Base-by-base conservation (phyloP, 345 rosid species). In the Populus euphratica region DNA sequence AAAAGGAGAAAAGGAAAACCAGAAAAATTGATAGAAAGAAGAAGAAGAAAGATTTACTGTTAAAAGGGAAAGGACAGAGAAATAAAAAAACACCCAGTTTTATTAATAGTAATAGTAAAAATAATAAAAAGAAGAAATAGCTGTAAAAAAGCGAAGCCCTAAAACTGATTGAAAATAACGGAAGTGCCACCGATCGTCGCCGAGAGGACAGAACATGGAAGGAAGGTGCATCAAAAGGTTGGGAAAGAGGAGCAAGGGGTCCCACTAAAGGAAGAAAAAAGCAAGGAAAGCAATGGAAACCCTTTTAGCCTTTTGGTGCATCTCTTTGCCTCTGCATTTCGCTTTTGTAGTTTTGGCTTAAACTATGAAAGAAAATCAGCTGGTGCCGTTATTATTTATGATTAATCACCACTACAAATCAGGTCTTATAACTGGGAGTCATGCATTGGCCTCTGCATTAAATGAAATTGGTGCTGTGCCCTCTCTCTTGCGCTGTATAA, bases 181-280 rank as follows among this genome's bases (percentile, higher is more conserved):
- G 6, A 69, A 36, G 35, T 31, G 78, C 64, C 82, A 82, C 35
- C 23, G 70, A 59, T 14, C 4, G 79, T 31, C 27, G 36, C 69
- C 56, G 33, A 23, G 75, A 72, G 83, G 78, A 76, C 69, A 65
- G 50, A 44, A 65, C 76, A 65, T 33, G 63, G 29, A 75, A 77
- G 69, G 38, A 75, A 77, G 69, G 33, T 81, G 83, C 87, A 69
- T 82, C 74, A 68, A 82, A 80, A 86, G 87, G 81, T 74, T 61
- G 78, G 83, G 79, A 79, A 73, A 76, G 87, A 79, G 70, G 56
- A 79, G 83, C 85, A 78, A 79, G 80, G 80, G 90, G 81, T 76
- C 85, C 77, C 76, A 36, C 10, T 43, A 6, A 65, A 47, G 27
- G 69, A 65, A 41, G 38, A 36, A 70, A 83, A 73, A 83, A 35